phyloP scores from a whole-genome alignment of 2,329 filamentous ascomycete species.

The Laburnicola sp. region DNA sequence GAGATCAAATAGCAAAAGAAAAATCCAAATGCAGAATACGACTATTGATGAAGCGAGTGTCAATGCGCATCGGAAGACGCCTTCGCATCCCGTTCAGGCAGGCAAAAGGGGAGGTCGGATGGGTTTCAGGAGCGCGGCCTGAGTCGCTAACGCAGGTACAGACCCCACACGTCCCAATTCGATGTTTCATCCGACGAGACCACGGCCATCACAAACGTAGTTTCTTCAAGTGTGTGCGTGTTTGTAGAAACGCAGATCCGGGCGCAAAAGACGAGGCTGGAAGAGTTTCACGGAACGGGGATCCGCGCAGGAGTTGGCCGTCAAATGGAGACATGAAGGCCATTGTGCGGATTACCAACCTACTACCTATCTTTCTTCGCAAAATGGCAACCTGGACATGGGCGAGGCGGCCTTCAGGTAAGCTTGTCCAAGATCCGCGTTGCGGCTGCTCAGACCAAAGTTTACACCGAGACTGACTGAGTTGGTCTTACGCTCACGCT shows the following conservation, averaged over 20 bases:
- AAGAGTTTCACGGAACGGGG: constrained; percentile 33
- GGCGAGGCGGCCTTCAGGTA: constrained; percentile 9
- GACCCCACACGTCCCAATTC: constrained; percentile 30
- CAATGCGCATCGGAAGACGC: constrained; percentile 23
- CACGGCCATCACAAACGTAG: constrained; percentile 24
- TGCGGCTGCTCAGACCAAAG: constrained; percentile 20
- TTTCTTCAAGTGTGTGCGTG: constrained; percentile 20
- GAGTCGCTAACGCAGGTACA: constrained; percentile 45
- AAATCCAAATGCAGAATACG: constrained; percentile 18
- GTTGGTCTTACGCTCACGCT: constrained; percentile 1
- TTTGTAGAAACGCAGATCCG: constrained; percentile 37
- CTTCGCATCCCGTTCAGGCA: constrained; percentile 29
- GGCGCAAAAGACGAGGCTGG: constrained; percentile 27
- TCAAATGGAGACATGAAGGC: constrained; percentile 3
- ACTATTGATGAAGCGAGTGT: constrained; percentile 15
- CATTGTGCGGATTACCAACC: constrained; percentile 6
- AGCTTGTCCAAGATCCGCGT: constrained; percentile 9
- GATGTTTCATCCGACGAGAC: constrained; percentile 37
- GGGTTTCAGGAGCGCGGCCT: constrained; percentile 38
- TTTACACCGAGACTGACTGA: not conserved
- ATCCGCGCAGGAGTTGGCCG: constrained; percentile 8
- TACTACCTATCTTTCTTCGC: not conserved
- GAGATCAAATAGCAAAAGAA: constrained; percentile 14
- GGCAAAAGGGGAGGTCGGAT: constrained; percentile 24
- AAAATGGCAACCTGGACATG: constrained; percentile 6